phyloP scores from a whole-genome alignment of 257 asterid species.

The Solanum sparsipilum region DNA sequence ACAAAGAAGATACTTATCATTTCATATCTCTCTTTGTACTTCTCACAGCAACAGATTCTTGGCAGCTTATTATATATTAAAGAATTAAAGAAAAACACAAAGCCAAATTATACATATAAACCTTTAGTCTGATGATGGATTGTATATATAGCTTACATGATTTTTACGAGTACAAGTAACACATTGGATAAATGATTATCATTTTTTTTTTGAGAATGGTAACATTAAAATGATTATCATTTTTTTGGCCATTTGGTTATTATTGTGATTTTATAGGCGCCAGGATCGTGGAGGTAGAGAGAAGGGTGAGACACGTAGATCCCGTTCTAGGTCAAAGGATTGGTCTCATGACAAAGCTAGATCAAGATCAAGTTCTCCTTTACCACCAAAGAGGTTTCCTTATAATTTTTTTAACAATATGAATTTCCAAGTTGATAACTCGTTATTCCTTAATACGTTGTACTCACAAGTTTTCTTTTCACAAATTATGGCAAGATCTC shows the following conservation, averaged over 20 bases:
- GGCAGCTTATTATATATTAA: neutral
- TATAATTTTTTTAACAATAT: neutral
- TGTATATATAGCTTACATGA: neutral
- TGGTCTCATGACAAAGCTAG: constrained; percentile 16
- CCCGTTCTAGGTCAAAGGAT: constrained; percentile 35
- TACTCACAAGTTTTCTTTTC: neutral
- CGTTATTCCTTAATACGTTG: constrained; percentile 1
- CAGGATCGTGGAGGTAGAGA: constrained; percentile 26
- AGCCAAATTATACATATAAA: neutral
- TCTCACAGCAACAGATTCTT: neutral
- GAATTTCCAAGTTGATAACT: neutral
- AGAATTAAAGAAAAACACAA: neutral
- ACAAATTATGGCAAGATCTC: neutral
- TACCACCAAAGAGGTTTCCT: constrained; percentile 16
- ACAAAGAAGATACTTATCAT: neutral
- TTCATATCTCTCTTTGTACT: neutral
- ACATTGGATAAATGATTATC: neutral
- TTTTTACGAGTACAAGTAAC: neutral
- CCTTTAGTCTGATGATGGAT: neutral
- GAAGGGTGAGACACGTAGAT: constrained; percentile 21
- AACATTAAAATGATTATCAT: neutral
- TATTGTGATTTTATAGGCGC: constrained; percentile 16
- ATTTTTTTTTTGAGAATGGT: neutral
- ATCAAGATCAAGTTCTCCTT: constrained; percentile 12
- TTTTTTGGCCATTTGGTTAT: neutral